Evolutionary conservation across 805 yeast genomes (phyloP), one percentile per base, ranked within the genome.

Genomic region (Starmerella apicola): DNA sequence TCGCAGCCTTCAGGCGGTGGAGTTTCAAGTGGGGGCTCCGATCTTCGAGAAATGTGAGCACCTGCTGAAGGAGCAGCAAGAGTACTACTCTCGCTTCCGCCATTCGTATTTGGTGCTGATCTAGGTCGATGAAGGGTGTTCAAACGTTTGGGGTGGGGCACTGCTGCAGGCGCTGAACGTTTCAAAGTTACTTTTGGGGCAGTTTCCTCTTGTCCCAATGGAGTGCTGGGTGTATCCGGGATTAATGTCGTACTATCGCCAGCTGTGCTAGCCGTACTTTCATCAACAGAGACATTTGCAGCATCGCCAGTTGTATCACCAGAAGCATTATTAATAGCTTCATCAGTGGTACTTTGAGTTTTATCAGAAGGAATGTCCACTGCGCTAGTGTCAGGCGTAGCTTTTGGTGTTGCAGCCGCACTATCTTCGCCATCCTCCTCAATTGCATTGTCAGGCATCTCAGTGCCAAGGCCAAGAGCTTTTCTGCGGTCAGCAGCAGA

Each of bases 1-100:
- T 38, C 38, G 29, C 30, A 46, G 9, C 50, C 50, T 4, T 42
- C 47, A 4, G 50, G 50, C 5, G 10, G 19, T 5, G 20, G 32
- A 4, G 12, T 12, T 8, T 7, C 26, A 7, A 23, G 7, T 8
- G 26, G 12, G 7, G 26, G 26, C n/a, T n/a, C n/a, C n/a, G n/a
- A n/a, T n/a, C 48, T 12, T 39, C 38, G 6, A 39, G 42, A 9
- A 35, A 31, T 13, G 27, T 30, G 15, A n/a, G 33, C 18, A 10
- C 33, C 9, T 7, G 22, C 23, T 7, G 23, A 26, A 8, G 15
- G 35, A 9, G 34, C 5, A 16, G 9, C 5, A 7, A 16, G 10
- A 6, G 30, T 6, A 18, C 31, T 20, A 5, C 16, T 7, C 19
- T 15, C 5, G 32, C 8, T 13, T 17, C 5, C 22, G n/a, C 6